Conservation (phyloP, 345 rosid genomes). For the Hibiscus trionum region DNA sequence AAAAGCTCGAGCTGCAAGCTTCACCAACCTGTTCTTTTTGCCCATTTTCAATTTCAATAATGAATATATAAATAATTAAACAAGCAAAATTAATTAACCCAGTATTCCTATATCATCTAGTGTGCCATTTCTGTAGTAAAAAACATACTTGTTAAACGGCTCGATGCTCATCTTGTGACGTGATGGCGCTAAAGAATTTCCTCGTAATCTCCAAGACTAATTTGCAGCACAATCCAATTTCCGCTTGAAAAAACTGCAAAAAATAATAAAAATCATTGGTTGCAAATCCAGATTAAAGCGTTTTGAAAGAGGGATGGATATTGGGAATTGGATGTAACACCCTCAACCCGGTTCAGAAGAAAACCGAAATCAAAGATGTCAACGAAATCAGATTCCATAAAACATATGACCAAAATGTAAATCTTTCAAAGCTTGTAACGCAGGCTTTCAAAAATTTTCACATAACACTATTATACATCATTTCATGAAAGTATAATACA, state of each 20-base stretch:
- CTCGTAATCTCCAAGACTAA: neutral
- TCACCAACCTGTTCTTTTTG: slow-evolving; percentile 50
- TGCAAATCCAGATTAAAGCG: neutral
- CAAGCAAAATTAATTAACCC: neutral
- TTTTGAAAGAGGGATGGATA: neutral
- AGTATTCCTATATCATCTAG: too few relatives aligned
- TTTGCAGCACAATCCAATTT: neutral
- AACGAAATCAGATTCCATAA: too few relatives aligned
- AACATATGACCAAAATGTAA: too few relatives aligned
- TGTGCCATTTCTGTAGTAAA: neutral
- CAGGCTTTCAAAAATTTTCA: too few relatives aligned
- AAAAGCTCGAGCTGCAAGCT: slow-evolving; percentile 69
- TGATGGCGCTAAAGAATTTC: neutral
- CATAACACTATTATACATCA: too few relatives aligned
- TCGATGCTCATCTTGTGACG: slow-evolving; percentile 11
- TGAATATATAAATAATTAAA: neutral
- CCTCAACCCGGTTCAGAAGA: too few relatives aligned
- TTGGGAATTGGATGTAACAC: neutral
- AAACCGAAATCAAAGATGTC: too few relatives aligned
- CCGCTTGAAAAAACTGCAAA: neutral
- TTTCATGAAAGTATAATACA: too few relatives aligned
- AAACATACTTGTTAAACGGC: slow-evolving; percentile 11
- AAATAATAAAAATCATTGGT: neutral
- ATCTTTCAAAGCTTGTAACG: too few relatives aligned
- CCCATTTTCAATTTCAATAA: neutral